Base-by-base conservation (phyloP, 805 yeast species). In the Metschnikowia picachoensis region DNA sequence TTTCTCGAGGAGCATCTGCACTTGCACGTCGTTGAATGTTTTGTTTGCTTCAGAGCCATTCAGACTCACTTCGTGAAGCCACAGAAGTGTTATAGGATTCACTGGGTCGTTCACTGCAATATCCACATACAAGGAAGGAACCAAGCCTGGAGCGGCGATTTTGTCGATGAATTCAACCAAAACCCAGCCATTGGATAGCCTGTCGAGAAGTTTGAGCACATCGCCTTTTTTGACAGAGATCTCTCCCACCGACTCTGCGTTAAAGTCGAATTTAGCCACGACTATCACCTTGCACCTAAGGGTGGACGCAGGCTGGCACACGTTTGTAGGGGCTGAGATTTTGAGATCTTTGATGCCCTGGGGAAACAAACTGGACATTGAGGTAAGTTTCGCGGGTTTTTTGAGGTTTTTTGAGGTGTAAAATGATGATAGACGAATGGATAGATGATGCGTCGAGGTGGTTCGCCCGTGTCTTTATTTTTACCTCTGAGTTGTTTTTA, bases 141-240 rank as follows among this genome's bases (percentile, higher is more conserved):
- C 70, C 46, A 79, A 61, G 1, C 84, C 84, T 1, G 77, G 73
- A 4, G 58, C 60, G 4, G 66, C 60, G 29, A 77, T 47, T 47
- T 72, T 66, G 35, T 76, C 78, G 30, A 80, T 70, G n/a, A 78
- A 74, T 57, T 79, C 78, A 8, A 78, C 85, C 36, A 78, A 58
- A 2, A 79, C 59, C 82, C 83, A 78, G 1, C 83, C 85, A 53
- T 74, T 72, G 1, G 74, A 74, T 35, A 66, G 69, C 35, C 74
- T 60, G 42, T 74, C 74, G 5, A 79, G 49, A 16, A 80, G 59
- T 55, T 77, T 79, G 27, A 80, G 60, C 14, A 78, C 72, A 48
- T 78, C 84, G 11, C 83, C 83, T 34, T 71, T 72, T 2, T 62
- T 59, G 1, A 78, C 66, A 1, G 73, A 53, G 8, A 80, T 59